Percentiles rank a stretch among this genome's conserved stretches.
Evolutionary conservation across 805 yeast genomes (phyloP).

Genomic region (Kodamaea restingae): DNA sequence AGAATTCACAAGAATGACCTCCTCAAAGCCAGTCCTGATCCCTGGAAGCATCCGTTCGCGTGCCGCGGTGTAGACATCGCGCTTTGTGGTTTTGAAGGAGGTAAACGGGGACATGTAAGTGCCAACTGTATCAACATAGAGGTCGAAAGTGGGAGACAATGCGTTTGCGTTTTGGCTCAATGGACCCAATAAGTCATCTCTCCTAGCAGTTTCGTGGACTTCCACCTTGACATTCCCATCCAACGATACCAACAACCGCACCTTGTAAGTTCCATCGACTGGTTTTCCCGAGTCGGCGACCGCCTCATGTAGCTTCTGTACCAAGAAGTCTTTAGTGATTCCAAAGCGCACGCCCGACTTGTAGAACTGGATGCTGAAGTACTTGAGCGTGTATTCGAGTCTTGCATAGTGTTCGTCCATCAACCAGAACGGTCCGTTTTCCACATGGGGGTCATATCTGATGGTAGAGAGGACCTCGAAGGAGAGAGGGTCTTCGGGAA

Average conservation of each 20-base stretch:
- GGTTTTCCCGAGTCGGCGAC: constrained; percentile 20
- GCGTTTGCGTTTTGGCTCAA: constrained; percentile 12
- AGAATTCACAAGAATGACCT: constrained; percentile 56
- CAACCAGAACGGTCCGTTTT: constrained; percentile 48
- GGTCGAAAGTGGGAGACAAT: constrained; percentile 42
- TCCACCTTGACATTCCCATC: constrained; percentile 30
- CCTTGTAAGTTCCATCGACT: constrained; percentile 25
- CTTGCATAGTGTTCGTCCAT: constrained; percentile 62
- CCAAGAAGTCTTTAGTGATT: constrained; percentile 40
- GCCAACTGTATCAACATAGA: constrained; percentile 55
- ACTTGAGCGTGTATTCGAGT: constrained; percentile 48
- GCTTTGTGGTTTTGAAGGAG: constrained; percentile 78
- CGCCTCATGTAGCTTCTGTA: constrained; percentile 27
- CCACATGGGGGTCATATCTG: constrained; percentile 65
- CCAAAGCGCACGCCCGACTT: constrained; percentile 24
- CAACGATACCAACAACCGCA: constrained; percentile 29
- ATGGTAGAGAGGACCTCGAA: constrained; percentile 67
- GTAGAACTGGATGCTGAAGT: constrained; percentile 34
- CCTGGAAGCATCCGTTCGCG: constrained; percentile 47
- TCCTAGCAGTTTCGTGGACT: constrained; percentile 24
- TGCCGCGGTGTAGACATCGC: constrained; percentile 62
- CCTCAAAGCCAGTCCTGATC: constrained; percentile 51
- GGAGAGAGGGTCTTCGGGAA: constrained; percentile 17
- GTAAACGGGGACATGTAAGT: constrained; percentile 68
- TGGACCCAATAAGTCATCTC: constrained; percentile 30